Evolutionary conservation across 768 basidiomycete species (phyloP), one percentile per base, ranked within the genome.

Genomic region (Floccularia luteovirens): DNA sequence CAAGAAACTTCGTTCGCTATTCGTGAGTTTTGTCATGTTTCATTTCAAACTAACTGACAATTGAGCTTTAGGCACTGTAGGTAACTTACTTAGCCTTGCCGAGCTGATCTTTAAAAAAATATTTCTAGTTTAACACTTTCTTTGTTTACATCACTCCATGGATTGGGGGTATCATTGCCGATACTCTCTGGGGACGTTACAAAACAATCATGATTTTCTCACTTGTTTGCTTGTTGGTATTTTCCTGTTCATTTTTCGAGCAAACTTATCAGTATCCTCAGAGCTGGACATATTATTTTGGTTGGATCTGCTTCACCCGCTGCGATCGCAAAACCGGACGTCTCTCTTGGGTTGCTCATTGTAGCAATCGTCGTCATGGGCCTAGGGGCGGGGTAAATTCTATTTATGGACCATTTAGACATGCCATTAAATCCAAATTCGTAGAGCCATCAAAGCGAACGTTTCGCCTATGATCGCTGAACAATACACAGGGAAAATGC

Each of bases 391-490:
- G 64, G 51, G 51, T 59, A 34, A 39, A 46, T 39, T 14, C 23
- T 35, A n/a, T 5, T 19, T 40, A 36, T 14, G 12, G 38, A 56
- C 51, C 55, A 53, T 39, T 35, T 56, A 20, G 58, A 56, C 38
- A 37, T 43, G n/a, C n/a, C n/a, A n/a, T n/a, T n/a, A n/a, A n/a
- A n/a, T n/a, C n/a, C n/a, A n/a, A n/a, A n/a, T n/a, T n/a, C n/a
- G n/a, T n/a, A 62, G 72, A 21, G 57, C 58, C 10, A 74, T 76
- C 62, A 75, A 76, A 61, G 57, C 69, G 16, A 77, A 74, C 46
- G 70, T 78, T 24, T 67, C 70, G 0, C 75, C 75, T 21, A 66
- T 79, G 60, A 69, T 78, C 43, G 77, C 77, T 23, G 77, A 79
- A 42, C 76, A 79, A 47, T 71, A 72, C 47, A 64, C 56, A 10